Evolutionary conservation across 805 yeast genomes (phyloP).

Genomic region (Yamadazyma takamatsuzukensis): DNA sequence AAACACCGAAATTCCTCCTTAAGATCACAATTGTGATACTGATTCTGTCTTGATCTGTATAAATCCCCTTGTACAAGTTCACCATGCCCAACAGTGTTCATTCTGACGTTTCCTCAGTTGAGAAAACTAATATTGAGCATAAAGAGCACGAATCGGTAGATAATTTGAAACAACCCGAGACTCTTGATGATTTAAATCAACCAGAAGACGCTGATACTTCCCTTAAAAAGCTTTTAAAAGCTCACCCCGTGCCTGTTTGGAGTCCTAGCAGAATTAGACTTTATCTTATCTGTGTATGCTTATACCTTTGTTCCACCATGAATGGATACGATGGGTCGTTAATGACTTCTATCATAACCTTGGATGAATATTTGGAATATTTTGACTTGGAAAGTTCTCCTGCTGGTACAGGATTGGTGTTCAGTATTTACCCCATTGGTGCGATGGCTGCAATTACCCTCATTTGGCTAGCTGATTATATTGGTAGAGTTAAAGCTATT

Average conservation of each 20-base stretch:
- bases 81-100: no score
- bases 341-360: constrained; percentile 22
- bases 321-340: constrained; percentile 44
- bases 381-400: constrained; percentile 22
- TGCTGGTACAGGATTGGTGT: constrained; percentile 34
- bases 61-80: no score
- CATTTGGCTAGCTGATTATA: constrained; percentile 24
- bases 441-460: constrained; percentile 22
- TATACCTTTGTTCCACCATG: constrained; percentile 37
- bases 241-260: constrained; percentile 12
- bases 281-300: constrained; percentile 11
- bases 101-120: constrained; percentile 1
- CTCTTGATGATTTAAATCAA: constrained; percentile 1
- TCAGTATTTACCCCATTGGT: constrained; percentile 28
- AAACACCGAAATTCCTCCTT: no score
- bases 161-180: background rate
- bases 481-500: constrained; percentile 34
- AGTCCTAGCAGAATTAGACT: constrained; percentile 8
- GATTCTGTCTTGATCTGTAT: no score
- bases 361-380: constrained; percentile 13
- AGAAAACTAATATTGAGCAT: constrained; percentile 2
- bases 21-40: no score
- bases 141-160: background rate
- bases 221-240: constrained; percentile 5
- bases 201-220: constrained; percentile 6